Conservation (phyloP, 2,329 filamentous ascomycete genomes). For the Cryphonectria radicalis region DNA sequence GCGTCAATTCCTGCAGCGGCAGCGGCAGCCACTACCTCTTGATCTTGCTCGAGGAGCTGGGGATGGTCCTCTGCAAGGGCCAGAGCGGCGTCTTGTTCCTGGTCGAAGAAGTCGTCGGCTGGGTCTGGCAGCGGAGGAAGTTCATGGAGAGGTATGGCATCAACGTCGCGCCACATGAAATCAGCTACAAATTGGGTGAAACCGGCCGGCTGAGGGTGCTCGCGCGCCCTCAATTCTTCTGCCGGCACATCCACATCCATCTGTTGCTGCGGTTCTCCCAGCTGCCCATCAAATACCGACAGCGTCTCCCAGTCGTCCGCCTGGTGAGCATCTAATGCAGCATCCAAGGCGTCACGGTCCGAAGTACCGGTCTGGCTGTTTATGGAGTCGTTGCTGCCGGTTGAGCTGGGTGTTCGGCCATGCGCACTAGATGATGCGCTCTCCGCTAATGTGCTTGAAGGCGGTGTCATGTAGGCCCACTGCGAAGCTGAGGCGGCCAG, state of each 20-base stretch:
- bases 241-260: conserved; percentile 11
- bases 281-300: conserved; percentile 22
- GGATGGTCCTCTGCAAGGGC: conserved; percentile 34
- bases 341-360: not conserved
- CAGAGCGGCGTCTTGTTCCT: conserved; percentile 39
- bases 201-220: conserved; percentile 40
- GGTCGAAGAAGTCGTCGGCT: conserved; percentile 44
- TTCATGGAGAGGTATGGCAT: conserved; percentile 59
- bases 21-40: conserved; percentile 66
- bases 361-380: not conserved
- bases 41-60: conserved; percentile 48
- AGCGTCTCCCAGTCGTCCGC: conserved; percentile 25
- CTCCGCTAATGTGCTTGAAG: conserved; percentile 28
- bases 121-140: conserved; percentile 44
- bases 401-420: conserved; percentile 25
- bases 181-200: conserved; percentile 53
- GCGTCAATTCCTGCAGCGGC: conserved; percentile 71
- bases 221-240: conserved; percentile 11
- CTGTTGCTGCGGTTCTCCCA: conserved; percentile 13
- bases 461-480: conserved; percentile 26
- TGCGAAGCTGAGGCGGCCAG: conserved; percentile 10
- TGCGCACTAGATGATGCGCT: conserved; percentile 26
- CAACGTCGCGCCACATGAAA: conserved; percentile 66
- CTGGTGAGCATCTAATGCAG: not conserved
- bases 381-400: conserved; percentile 16